These are phyloP conservation scores for Thecaphora thlaspeos DNA, from an alignment of 1,284 basidiomycete species.

Conservation along the genomic window DNA sequence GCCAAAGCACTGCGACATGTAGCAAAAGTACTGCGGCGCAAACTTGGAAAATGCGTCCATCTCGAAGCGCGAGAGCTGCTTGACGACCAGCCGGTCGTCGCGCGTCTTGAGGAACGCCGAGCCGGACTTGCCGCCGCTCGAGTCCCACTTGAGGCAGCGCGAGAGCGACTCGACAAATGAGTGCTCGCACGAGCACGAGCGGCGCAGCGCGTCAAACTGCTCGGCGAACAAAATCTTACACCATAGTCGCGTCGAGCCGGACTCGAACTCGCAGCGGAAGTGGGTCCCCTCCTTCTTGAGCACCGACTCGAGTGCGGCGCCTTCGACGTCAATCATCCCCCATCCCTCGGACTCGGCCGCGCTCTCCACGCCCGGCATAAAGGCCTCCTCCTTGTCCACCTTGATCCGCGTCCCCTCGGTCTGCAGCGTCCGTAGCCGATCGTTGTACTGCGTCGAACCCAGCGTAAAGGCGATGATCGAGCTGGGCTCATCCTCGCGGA, in stretches of 20 bases:
- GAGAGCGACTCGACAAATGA: slow-evolving; percentile 91
- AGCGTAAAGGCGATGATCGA: slow-evolving; percentile 95
- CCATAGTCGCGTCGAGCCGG: slow-evolving; percentile 79
- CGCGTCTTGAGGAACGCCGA: slow-evolving; percentile 83
- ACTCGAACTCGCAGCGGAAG: slow-evolving; percentile 56
- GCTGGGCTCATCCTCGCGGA: slow-evolving; percentile 94
- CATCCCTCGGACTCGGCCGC: slow-evolving; percentile 24
- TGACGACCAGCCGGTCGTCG: slow-evolving; percentile 98
- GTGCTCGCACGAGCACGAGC: slow-evolving; percentile 88
- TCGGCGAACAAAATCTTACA: slow-evolving; percentile 95
- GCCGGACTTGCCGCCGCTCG: slow-evolving; percentile 91
- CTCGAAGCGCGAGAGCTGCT: slow-evolving; percentile 88
- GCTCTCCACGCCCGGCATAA: slow-evolving; percentile 67
- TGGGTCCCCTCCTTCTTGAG: slow-evolving; percentile 50
- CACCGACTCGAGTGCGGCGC: slow-evolving; percentile 38
- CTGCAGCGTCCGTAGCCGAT: slow-evolving; percentile 43
- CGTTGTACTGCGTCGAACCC: slow-evolving; percentile 76
- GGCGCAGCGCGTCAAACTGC: slow-evolving; percentile 90
- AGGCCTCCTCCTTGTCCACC: slow-evolving; percentile 23
- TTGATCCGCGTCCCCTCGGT: slow-evolving; percentile 16
- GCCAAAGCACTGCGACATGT: slow-evolving; percentile 68
- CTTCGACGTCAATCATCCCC: slow-evolving; percentile 27
- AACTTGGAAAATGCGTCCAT: slow-evolving; percentile 94
- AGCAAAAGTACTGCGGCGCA: slow-evolving; percentile 95
- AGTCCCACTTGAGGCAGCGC: slow-evolving; percentile 93